Evolutionary conservation across 2,329 filamentous ascomycete species (phyloP), one percentile per base, ranked within the genome.

Genomic region (Endoconidiophora polonica): DNA sequence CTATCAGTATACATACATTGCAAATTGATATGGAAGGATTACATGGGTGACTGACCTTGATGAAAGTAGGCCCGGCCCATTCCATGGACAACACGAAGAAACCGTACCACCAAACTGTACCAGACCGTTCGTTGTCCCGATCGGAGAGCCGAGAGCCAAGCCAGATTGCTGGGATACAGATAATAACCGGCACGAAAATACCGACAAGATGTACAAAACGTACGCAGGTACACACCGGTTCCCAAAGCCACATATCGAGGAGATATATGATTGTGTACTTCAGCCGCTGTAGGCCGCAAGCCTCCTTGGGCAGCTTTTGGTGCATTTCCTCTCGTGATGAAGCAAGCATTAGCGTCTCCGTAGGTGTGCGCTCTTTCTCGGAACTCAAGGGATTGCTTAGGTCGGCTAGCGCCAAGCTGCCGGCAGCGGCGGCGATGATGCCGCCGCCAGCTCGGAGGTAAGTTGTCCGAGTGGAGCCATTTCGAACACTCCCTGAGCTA

Each of bases 101-200:
- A 3, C 71, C 70, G 66, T 95, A 98, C 91, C 91, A 98, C 86
- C 85, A 94, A 2, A 96, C 60, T 0, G 88, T 88, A 0, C 91
- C 90, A 4, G 68, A 72, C 55, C 86, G 74, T 66, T 94, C 86
- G 56, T 85, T 77, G 57, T 86, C 81, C 52, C 73, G 74, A 33
- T 78, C 68, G 2, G 73, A 66, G 45, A 77, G 68, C 43, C 81
- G 70, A 33, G 63, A 61, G 1, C 91, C 91, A 52, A 94, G 54
- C 83, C 85, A 95, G 52, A 94, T 79, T 0, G 71, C 73, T 0
- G 91, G 91, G 5, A 94, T 76, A 0, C 84, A 74, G 1, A 82
- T 62, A 48, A 98, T 78, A 40, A 98, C 87, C 0, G 91, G 91
- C 18, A 95, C 79, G 60, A 98, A 98, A 50, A 98, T 91, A 53